Percentiles rank a stretch among this genome's conserved stretches.
Evolutionary conservation across 495 filamentous ascomycete genomes (phyloP).

Genomic region (Podospora bellae-mahoneyi): DNA sequence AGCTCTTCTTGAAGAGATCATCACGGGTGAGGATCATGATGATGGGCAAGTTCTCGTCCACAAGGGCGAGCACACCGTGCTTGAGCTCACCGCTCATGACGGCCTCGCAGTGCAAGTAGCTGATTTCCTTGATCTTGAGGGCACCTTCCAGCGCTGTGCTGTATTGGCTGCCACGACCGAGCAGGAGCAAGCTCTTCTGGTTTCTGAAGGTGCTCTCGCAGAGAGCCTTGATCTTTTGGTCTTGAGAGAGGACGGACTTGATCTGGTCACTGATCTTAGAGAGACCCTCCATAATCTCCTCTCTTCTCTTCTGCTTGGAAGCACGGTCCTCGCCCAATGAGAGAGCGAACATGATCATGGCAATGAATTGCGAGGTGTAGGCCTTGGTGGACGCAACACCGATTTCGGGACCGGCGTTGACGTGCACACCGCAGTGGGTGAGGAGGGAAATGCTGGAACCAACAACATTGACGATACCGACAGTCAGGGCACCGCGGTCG

Average conservation of each 20-base stretch:
- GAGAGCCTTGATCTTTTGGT: constrained; percentile 89
- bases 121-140: constrained; percentile 99
- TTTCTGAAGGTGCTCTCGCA: constrained; percentile 88
- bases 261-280: constrained; percentile 85
- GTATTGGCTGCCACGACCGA: constrained; percentile 93
- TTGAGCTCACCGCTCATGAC: constrained; percentile 99
- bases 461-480: constrained; percentile 97
- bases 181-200: constrained; percentile 90
- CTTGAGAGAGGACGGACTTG: constrained; percentile 81
- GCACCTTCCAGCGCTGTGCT: constrained; percentile 97
- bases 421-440: constrained; percentile 98
- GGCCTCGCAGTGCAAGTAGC: constrained; percentile 97
- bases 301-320: constrained; percentile 85
- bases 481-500: constrained; percentile 92
- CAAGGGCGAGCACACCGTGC: constrained; percentile 93
- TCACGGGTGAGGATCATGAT: constrained; percentile 99
- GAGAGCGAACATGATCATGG: constrained; percentile 98
- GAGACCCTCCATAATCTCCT: constrained; percentile 96
- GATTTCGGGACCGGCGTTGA: constrained; percentile 97
- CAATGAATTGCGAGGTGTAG: constrained; percentile 97
- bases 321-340: constrained; percentile 94
- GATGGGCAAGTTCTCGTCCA: constrained; percentile 96
- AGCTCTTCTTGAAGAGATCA: constrained; percentile 89
- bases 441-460: constrained; percentile 97
- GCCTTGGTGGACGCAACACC: constrained; percentile 99